Conservation (phyloP, 1,284 basidiomycete species). For the Porphyrellus sp. region DNA sequence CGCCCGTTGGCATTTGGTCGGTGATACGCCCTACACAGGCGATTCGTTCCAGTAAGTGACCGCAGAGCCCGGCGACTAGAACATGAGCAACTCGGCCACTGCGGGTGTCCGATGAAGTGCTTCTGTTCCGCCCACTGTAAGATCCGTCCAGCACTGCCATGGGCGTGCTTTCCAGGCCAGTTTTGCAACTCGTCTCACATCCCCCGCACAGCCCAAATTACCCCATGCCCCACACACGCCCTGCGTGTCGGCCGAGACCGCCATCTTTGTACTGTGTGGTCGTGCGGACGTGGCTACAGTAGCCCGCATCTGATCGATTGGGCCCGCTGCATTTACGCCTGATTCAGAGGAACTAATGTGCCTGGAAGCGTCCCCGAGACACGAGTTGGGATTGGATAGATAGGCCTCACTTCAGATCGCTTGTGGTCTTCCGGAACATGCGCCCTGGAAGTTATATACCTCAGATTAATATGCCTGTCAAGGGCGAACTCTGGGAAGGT, state of each 20-base stretch:
- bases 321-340: slow-evolving; percentile 2
- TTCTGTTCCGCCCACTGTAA: slow-evolving; percentile 16
- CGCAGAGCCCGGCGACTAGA: slow-evolving; percentile 6
- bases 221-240: slow-evolving; percentile 29
- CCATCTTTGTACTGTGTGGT: slow-evolving; percentile 26
- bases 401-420: not conserved
- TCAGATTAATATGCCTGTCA: slow-evolving; percentile 4
- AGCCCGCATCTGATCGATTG: slow-evolving; percentile 10
- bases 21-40: slow-evolving; percentile 4
- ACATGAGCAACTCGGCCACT: not conserved
- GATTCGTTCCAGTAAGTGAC: not conserved
- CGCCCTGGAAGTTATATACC: not conserved
- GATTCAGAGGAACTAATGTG: slow-evolving; percentile 15
- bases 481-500: slow-evolving; percentile 1
- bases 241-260: slow-evolving; percentile 23
- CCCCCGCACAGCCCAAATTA: slow-evolving; percentile 22
- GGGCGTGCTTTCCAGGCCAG: slow-evolving; percentile 5
- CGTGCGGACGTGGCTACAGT: slow-evolving; percentile 14
- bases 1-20: not conserved
- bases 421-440: not conserved
- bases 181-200: slow-evolving; percentile 8
- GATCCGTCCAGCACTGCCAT: slow-evolving; percentile 24
- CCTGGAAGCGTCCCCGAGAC: slow-evolving; percentile 11
- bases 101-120: slow-evolving; percentile 16
- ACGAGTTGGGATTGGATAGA: not conserved